Evolutionary conservation across 352 stramenopile species (phyloP), one percentile per base, ranked within the genome.

Genomic region (Thalassiosira ordinaria): DNA sequence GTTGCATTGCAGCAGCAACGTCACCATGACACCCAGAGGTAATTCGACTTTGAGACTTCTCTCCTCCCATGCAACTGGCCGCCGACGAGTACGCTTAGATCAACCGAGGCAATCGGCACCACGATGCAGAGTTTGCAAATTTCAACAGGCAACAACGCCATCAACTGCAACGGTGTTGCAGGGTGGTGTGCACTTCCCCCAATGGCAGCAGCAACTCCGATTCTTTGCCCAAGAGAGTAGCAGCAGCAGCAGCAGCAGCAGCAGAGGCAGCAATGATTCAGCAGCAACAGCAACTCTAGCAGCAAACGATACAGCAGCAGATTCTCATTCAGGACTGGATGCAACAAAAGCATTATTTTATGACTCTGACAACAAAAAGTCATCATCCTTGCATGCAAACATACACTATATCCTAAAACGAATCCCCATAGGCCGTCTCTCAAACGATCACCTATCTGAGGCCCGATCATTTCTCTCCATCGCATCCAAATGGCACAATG

Each of bases 381-480:
- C 16, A 53, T 11, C 46, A 27, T 16, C n/a, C 7, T 53, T 68
- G 18, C 46, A 82, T 20, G 67, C 57, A 0, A 71, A 24, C 26
- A 74, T 82, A n/a, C 65, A 82, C 49, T 49, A 57, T 22, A 27
- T 82, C 16, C 67, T 80, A 2, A 49, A 39, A 16, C 65, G 39
- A 18, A 79, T 73, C 20, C 46, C 24, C 53, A 37, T 66, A 16
- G 68, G 63, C 13, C 37, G 20, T 35, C 47, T 84, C 41, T 62
- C 41, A 41, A n/a, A 47, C 8, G 22, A 16, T 4, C 51, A 79
- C 35, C 16, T 79, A n/a, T 24, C 72, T 57, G 52, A 71, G 27
- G 60, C 76, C 18, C 46, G 76, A 53, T 27, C 67, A 1, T 79
- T 79, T 35, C 46, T 84, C 6, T 79, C 68, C 46, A 72, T 79